A percentile compares a stretch with the other conserved stretches of the same genome.
phyloP scores from a whole-genome alignment of 129 eudicot genomes.

The Flaveria robusta region DNA sequence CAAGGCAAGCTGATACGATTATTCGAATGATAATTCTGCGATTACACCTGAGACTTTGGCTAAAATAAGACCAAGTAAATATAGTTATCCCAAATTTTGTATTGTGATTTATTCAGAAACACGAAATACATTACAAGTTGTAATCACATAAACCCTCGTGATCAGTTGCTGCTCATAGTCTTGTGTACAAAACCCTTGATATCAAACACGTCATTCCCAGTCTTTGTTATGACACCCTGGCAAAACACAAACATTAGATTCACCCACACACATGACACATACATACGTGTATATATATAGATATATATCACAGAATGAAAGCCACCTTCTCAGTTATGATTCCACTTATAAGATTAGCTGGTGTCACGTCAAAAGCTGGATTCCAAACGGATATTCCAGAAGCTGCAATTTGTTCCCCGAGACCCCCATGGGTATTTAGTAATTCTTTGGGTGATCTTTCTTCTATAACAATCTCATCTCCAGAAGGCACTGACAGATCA shows the following conservation, averaged over 20 bases:
- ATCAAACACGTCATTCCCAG: slow-evolving; percentile 56
- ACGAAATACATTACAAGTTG: background rate
- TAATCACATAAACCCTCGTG: background rate
- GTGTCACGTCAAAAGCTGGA: slow-evolving; percentile 98
- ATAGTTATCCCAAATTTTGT: background rate
- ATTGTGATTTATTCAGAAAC: slow-evolving; percentile 15
- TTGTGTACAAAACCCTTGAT: slow-evolving; percentile 52
- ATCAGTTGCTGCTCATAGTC: slow-evolving; percentile 29
- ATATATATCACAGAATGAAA: slow-evolving; percentile 5
- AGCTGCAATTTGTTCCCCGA: slow-evolving; percentile 97
- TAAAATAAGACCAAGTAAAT: background rate
- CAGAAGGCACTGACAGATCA: slow-evolving; percentile 81
- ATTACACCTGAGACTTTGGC: background rate
- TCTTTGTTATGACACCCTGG: slow-evolving; percentile 76
- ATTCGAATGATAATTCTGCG: too few relatives aligned
- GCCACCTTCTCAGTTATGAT: slow-evolving; percentile 89
- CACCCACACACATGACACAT: background rate
- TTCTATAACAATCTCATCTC: slow-evolving; percentile 83
- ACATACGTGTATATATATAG: background rate
- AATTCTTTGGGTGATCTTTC: slow-evolving; percentile 90
- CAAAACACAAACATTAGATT: slow-evolving; percentile 12
- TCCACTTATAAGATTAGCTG: slow-evolving; percentile 69
- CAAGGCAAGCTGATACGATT: too few relatives aligned
- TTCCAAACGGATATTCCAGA: slow-evolving; percentile 96
- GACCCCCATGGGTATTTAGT: slow-evolving; percentile 77